Conservation (phyloP, 768 basidiomycete genomes). For the Serendipita sp. region DNA sequence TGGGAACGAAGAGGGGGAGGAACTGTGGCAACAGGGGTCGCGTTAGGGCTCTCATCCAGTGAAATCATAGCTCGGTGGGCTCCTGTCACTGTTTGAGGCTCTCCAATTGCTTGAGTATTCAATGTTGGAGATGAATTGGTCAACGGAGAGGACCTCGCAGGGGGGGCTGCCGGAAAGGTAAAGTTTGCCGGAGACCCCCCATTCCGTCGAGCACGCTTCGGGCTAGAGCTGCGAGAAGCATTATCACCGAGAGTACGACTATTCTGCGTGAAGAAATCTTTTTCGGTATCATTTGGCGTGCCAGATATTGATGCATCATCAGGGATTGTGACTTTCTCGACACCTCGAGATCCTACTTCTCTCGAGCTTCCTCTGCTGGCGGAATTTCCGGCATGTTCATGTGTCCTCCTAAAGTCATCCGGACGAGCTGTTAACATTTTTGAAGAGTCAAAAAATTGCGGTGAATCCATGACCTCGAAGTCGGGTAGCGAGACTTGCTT, state of each 20-base stretch:
- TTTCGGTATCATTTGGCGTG: background rate
- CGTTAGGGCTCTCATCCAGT: background rate
- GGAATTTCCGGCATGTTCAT: background rate
- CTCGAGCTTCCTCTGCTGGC: background rate
- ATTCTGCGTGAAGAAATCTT: background rate
- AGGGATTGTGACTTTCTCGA: too few relatives aligned
- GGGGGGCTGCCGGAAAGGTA: constrained; percentile 21
- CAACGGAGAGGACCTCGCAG: background rate
- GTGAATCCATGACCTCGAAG: background rate
- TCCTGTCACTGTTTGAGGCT: background rate
- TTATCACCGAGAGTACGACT: background rate
- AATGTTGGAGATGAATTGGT: background rate
- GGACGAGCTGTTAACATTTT: constrained; percentile 9
- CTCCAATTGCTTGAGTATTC: background rate
- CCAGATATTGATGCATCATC: background rate
- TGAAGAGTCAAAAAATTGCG: constrained; percentile 14
- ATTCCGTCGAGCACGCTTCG: constrained; percentile 9
- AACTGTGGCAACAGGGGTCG: background rate
- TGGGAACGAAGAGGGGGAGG: too few relatives aligned
- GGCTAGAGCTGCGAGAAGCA: background rate
- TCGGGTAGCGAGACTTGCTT: background rate
- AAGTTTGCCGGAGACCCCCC: constrained; percentile 20
- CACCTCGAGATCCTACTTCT: background rate
- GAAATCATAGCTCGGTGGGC: background rate
- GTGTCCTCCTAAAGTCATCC: constrained; percentile 17